Percentiles rank a stretch among this genome's conserved stretches.
Evolutionary conservation across 2,329 filamentous ascomycete genomes (phyloP).

Genomic region (Calonectria naviculata): DNA sequence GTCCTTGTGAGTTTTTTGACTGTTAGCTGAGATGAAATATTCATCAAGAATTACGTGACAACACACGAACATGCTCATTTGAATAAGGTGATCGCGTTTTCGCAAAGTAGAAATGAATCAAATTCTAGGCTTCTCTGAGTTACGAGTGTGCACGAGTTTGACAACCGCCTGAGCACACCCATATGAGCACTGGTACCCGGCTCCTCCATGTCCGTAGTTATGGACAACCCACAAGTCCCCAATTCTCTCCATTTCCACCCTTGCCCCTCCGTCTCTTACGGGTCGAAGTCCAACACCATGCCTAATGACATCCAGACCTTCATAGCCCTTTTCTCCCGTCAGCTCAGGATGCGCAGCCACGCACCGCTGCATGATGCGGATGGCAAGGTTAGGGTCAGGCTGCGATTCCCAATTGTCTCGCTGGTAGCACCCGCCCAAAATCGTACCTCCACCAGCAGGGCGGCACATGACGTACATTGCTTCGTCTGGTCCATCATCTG

Average conservation of each 20-base stretch:
- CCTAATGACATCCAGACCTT: conserved; percentile 77
- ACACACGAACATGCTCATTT: too few species aligned
- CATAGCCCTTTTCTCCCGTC: conserved; percentile 69
- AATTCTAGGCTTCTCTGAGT: too few species aligned
- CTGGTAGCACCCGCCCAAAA: conserved; percentile 82
- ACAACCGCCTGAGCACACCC: background rate
- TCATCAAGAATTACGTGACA: too few species aligned
- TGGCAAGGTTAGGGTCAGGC: conserved; percentile 77
- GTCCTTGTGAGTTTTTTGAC: too few species aligned
- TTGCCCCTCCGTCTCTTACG: conserved; percentile 73
- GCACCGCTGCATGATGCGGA: conserved; percentile 80
- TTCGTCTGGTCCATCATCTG: conserved; percentile 77
- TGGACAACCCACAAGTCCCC: conserved; percentile 64
- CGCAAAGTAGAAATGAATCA: too few species aligned
- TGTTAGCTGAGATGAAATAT: too few species aligned
- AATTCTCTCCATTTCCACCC: conserved; percentile 72
- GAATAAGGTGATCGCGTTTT: too few species aligned
- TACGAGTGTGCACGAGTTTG: background rate
- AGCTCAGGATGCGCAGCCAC: conserved; percentile 70
- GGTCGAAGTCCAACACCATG: conserved; percentile 83
- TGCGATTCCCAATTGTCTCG: conserved; percentile 78
- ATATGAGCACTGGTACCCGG: conserved; percentile 63
- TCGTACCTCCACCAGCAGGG: conserved; percentile 76
- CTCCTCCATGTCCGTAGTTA: conserved; percentile 77
- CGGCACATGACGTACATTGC: conserved; percentile 81